These are phyloP conservation scores for Lachnellula occidentalis DNA, from an alignment of 2,329 filamentous ascomycete species.

Conservation along the genomic window DNA sequence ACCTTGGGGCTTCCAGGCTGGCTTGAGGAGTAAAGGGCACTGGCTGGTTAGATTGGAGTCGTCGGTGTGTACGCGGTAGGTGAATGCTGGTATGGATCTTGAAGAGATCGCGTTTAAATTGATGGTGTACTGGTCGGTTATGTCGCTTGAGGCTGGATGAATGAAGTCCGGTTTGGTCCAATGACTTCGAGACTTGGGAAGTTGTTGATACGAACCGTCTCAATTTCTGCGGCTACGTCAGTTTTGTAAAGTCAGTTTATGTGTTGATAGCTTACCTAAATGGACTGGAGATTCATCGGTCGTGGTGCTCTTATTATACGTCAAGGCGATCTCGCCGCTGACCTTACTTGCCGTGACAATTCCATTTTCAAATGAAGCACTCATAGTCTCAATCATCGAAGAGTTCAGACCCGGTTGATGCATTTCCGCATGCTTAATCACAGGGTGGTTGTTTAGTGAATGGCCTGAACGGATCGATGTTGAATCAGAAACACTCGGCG, in stretches of 20 bases:
- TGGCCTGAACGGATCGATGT: constrained; percentile 87
- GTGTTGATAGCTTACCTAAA: constrained; percentile 38
- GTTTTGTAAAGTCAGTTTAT: neutral
- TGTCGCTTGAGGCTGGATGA: constrained; percentile 56
- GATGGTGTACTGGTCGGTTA: constrained; percentile 74
- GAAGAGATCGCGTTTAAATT: constrained; percentile 63
- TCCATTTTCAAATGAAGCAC: constrained; percentile 73
- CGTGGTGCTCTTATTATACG: constrained; percentile 54
- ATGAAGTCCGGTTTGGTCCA: constrained; percentile 87
- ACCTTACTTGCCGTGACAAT: constrained; percentile 66
- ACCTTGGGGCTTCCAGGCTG: constrained; percentile 73
- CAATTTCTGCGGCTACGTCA: constrained; percentile 5
- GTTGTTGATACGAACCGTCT: constrained; percentile 52
- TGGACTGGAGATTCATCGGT: constrained; percentile 36
- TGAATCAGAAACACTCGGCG: constrained; percentile 66
- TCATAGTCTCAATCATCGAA: constrained; percentile 90
- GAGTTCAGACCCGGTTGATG: constrained; percentile 74
- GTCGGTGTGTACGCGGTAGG: constrained; percentile 80
- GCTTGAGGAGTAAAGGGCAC: constrained; percentile 56
- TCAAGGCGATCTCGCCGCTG: constrained; percentile 82
- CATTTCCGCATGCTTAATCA: constrained; percentile 78
- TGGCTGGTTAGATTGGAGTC: constrained; percentile 47
- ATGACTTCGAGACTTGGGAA: constrained; percentile 86
- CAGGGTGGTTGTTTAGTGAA: constrained; percentile 63
- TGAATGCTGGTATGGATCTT: constrained; percentile 77